Conservation (phyloP, 495 filamentous ascomycete genomes). For the Aspergillus heteromorphus region DNA sequence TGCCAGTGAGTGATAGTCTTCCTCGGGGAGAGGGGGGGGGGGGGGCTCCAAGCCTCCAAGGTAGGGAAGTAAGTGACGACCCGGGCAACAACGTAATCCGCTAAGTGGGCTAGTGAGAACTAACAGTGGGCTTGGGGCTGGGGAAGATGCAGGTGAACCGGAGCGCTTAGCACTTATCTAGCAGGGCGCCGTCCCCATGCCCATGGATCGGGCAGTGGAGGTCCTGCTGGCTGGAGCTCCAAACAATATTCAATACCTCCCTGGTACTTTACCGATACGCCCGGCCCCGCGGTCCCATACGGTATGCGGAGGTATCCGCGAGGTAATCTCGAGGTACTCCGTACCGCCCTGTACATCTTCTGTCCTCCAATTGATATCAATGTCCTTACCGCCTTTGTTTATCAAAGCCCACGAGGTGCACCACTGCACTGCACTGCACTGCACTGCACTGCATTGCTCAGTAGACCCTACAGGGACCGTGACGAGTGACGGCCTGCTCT, state of each 20-base stretch:
- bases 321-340: background rate
- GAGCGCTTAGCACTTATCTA: slow-evolving; percentile 3
- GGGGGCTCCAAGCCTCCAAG: too few species aligned
- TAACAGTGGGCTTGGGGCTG: slow-evolving; percentile 15
- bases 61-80: too few species aligned
- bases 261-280: background rate
- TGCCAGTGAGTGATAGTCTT: too few species aligned
- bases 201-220: slow-evolving; percentile 22
- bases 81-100: slow-evolving; percentile 1
- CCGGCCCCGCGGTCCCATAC: background rate
- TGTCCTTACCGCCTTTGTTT: background rate
- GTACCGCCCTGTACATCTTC: background rate
- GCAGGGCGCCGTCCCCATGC: slow-evolving; percentile 13
- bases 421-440: too few species aligned
- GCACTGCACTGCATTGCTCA: too few species aligned
- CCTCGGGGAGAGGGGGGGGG: too few species aligned
- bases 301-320: background rate
- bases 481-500: too few species aligned
- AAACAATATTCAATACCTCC: slow-evolving; percentile 7
- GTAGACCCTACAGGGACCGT: too few species aligned
- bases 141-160: slow-evolving; percentile 17
- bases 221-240: too few species aligned
- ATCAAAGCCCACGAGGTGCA: too few species aligned
- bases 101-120: slow-evolving; percentile 11
- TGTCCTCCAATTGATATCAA: background rate